Percentiles rank a stretch among this genome's conserved stretches.
Conservation (phyloP, 2,329 filamentous ascomycete genomes). For the Celoporthe dispersa region DNA sequence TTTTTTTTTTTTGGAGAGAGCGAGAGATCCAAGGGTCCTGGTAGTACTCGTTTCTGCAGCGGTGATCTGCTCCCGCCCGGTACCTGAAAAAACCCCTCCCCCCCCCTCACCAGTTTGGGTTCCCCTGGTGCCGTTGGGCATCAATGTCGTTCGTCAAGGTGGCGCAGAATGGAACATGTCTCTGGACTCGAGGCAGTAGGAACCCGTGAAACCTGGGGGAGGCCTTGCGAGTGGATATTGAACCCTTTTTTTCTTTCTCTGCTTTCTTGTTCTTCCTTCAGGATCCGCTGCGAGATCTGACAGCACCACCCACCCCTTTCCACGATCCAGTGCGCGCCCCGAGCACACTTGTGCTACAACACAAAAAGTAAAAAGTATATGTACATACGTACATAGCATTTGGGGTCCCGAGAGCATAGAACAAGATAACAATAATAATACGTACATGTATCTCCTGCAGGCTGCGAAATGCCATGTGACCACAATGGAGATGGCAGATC, state of each 20-base stretch:
- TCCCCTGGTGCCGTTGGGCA: conserved; percentile 23
- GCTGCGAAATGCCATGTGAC: neutral
- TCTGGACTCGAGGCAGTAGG: neutral
- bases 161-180: neutral
- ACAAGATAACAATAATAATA: no score
- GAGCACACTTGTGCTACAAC: neutral
- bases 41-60: neutral
- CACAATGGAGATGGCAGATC: neutral
- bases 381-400: neutral
- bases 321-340: neutral
- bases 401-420: neutral
- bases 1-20: neutral
- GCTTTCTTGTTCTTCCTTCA: neutral
- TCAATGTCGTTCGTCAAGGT: conserved; percentile 16
- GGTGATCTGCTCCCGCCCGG: conserved; percentile 5
- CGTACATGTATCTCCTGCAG: neutral
- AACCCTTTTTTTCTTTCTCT: neutral
- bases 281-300: neutral
- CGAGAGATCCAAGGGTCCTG: neutral
- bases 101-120: neutral
- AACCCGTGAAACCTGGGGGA: neutral
- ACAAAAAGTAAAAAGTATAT: neutral
- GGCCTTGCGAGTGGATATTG: neutral
- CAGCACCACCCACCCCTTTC: neutral
- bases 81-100: neutral